Percentiles rank a stretch among this genome's conserved stretches.
These are phyloP conservation scores for Podaxis carcinomalis DNA, from an alignment of 768 basidiomycete species.

Conservation along the genomic window DNA sequence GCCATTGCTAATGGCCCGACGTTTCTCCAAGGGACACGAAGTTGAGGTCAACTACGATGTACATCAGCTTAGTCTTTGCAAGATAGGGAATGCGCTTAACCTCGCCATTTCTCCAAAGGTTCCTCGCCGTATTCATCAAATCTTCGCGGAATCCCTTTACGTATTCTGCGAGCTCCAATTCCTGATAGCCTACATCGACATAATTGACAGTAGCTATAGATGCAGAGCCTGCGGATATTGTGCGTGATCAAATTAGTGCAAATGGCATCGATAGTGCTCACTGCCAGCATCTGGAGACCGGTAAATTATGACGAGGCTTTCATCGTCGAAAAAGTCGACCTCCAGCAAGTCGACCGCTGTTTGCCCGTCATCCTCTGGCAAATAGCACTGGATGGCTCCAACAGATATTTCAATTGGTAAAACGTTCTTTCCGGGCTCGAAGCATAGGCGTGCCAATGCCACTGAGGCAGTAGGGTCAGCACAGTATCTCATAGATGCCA, in stretches of 20 bases:
- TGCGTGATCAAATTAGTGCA: conserved; percentile 30
- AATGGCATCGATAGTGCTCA: conserved; percentile 31
- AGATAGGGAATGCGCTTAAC: conserved; percentile 38
- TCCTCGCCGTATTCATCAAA: conserved; percentile 55
- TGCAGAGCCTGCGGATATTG: conserved; percentile 37
- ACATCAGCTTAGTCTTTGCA: conserved; percentile 22
- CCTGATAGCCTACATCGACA: conserved; percentile 55
- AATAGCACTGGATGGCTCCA: conserved; percentile 51
- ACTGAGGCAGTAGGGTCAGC: conserved; percentile 34
- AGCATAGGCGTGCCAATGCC: conserved; percentile 51
- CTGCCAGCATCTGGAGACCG: conserved; percentile 43
- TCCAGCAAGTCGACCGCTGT: conserved; percentile 53
- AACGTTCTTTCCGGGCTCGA: conserved; percentile 20
- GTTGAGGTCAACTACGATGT: conserved; percentile 44
- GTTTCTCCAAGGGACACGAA: conserved; percentile 50
- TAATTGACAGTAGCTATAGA: conserved; percentile 65
- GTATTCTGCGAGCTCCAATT: conserved; percentile 41
- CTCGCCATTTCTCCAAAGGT: conserved; percentile 57
- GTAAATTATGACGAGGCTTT: conserved; percentile 61
- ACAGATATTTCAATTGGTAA: conserved; percentile 40
- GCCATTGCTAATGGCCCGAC: conserved; percentile 51
- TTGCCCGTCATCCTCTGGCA: conserved; percentile 35
- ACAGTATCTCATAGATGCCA: neutral
- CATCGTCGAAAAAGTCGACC: conserved; percentile 78
- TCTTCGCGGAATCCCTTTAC: conserved; percentile 59